Conservation (phyloP, 768 basidiomycete genomes). For the Butyriboletus loyo region DNA sequence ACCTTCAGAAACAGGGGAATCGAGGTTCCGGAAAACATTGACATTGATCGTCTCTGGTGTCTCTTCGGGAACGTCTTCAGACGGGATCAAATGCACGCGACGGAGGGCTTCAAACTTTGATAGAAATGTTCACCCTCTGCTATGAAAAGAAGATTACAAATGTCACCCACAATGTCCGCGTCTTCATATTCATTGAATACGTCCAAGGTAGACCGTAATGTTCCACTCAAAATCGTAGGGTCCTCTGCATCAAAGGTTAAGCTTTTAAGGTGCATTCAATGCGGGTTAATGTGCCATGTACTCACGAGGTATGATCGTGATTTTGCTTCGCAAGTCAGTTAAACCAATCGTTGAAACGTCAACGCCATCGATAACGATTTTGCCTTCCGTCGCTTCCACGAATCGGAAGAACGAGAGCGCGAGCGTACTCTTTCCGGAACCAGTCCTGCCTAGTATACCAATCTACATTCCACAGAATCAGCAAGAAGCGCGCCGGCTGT, state of each 20-base stretch:
- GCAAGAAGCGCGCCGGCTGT: background rate
- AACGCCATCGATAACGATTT: slow-evolving; percentile 71
- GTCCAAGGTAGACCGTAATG: slow-evolving; percentile 74
- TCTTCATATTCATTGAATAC: slow-evolving; percentile 87
- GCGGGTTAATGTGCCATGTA: background rate
- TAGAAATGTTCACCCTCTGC: background rate
- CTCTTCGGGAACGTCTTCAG: slow-evolving; percentile 44
- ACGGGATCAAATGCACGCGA: slow-evolving; percentile 75
- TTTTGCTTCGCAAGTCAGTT: slow-evolving; percentile 71
- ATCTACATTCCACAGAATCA: slow-evolving; percentile 37
- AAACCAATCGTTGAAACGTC: slow-evolving; percentile 80
- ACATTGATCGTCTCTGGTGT: slow-evolving; percentile 49
- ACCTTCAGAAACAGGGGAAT: slow-evolving; percentile 74
- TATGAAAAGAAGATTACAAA: background rate
- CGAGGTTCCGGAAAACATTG: slow-evolving; percentile 75
- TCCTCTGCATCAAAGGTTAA: slow-evolving; percentile 55
- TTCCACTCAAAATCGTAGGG: slow-evolving; percentile 84
- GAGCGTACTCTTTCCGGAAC: slow-evolving; percentile 77
- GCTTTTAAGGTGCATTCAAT: background rate
- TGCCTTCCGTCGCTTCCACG: slow-evolving; percentile 80
- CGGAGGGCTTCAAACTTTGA: slow-evolving; percentile 76
- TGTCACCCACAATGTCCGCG: slow-evolving; percentile 62
- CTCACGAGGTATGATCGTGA: slow-evolving; percentile 77
- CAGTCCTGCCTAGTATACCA: slow-evolving; percentile 68
- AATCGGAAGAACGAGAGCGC: slow-evolving; percentile 87